Evolutionary conservation across 371 early-diverging fungal species (phyloP), one percentile per base, ranked within the genome.

Genomic region (Cladochytrium tenue): DNA sequence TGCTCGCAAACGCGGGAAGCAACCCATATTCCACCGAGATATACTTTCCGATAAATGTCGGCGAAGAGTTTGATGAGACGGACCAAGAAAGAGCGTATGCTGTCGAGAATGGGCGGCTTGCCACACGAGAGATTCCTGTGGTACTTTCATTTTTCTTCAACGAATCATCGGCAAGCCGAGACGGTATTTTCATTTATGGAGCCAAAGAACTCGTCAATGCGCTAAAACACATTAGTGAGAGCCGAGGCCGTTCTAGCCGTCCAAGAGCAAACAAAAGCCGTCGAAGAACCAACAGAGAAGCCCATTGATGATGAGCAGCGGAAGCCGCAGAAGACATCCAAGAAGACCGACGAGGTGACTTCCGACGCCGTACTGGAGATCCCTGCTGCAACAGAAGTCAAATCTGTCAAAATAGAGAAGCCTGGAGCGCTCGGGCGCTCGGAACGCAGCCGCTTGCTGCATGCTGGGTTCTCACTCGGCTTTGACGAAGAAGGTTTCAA

Each of bases 381-480:
- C 53, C 53, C 32, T 57, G 35, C 32, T n/a, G n/a, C n/a, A n/a
- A n/a, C 63, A 58, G 31, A 50, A 51, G 36, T 63, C 62, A 3
- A 57, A 51, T 23, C 66, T 53, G 27, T 32, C 60, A 35, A 26
- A 51, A 4, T 66, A 26, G 56, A 52, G 35, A 2, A 60, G 62
- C 15, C 35, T 53, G 57, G 51, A 4, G 53, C 67, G 17, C 59
- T 71, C 2, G 33, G 58, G 27, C 53, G 77, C 23, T 58, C 53
- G 1, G 71, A 75, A 51, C 35, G 66, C 26, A 70, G 75, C 0
- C 55, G 78, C 33, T 43, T 78, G 60, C 60, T 56, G 5, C 70
- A 69, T 26, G 78, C 75, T 34, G 75, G 78, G 20, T 75, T 73
- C 59, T 55, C 32, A 30, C 0, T 53, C 10, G 56, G 55, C 35